Evolutionary conservation across 139 green algal species (phyloP), one percentile per base, ranked within the genome.

Genomic region (Chlamydomonas eustigma): DNA sequence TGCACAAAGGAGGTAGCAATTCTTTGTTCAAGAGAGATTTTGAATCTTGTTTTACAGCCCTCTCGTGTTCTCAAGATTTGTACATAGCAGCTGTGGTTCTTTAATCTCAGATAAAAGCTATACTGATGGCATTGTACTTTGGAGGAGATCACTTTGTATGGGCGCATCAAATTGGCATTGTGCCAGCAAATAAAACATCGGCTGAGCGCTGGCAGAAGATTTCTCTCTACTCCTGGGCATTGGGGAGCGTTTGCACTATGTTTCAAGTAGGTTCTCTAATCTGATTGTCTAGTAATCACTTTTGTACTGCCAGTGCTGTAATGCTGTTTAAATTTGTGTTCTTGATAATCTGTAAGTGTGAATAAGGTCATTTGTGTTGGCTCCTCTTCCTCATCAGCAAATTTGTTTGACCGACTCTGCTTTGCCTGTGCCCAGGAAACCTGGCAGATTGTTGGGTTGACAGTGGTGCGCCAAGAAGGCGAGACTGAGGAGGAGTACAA

Each of bases 101-200:
- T n/a, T n/a, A 32, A 32, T 36, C 28, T 33, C 86, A 94, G 88
- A 66, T 93, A 33, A 97, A 96, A 81, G 50, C 77, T 30, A n/a
- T 96, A 33, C 78, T 95, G 32, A 97, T 97, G 93, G 89, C 90
- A 0, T 71, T 92, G n/a, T 98, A 98, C 89, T 97, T 98, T 88
- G 88, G 77, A 0, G 90, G 83, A 0, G 94, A 98, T 81, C 91
- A 98, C 83, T 81, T 98, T 24, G 93, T 97, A 51, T 98, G 94
- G 94, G 87, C 89, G 4, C 78, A 87, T 73, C 88, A 94, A 72
- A 93, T 94, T 4, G 93, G 92, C 3, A 63, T 98, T 0, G 74
- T 93, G 50, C 44, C 44, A 12, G 82, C 81, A 3, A 83, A 97
- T 88, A 93, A 92, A 84, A 58, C 81, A 51, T 37, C 86, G 8